Evolutionary conservation across 164 flowering plant genomes (phyloP), one percentile per base, ranked within the genome.

Genomic region (Vitis cinerea): DNA sequence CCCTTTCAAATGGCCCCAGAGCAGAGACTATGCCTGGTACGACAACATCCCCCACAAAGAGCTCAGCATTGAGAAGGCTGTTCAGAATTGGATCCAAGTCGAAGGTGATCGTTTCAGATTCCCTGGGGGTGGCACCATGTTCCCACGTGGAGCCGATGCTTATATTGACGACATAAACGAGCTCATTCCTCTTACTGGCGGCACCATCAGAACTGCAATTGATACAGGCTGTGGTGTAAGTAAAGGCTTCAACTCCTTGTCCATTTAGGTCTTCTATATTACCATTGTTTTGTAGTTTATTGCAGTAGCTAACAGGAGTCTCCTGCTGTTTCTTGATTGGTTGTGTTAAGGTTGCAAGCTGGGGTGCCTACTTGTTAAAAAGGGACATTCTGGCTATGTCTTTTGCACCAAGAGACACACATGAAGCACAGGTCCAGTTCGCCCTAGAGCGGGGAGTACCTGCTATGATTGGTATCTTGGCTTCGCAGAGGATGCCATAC

Each of bases 61-160:
- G 79, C 96, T 95, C 47, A 93, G 97, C 70, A 83, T 95, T 66
- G 99, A 95, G 81, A 95, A 95, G 79, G 99, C 99, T 8, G 76
- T 86, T 62, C 99, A 95, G 87, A 95, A 95, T 27, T 95, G 98
- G 99, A 83, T 95, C 64, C 98, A 91, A 72, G 94, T 95, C 1
- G 96, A 95, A 66, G 99, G 99, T 17, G 88, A 95, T 14, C 82
- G 96, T 2, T 90, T 95, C 63, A 72, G 88, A 65, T 95, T 95
- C 70, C 99, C 98, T 0, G 98, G 99, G 0, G 99, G 99, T 49
- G 99, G 98, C 51, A 95, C 99, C 66, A 93, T 91, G 97, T 95
- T 95, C 64, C 98, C 98, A 0, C 90, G 84, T 31, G 99, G 99
- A 17, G 99, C 98, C 23, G 97, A 90, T 81, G 96, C 93, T 13